Conservation (phyloP, 2,329 filamentous ascomycete genomes). For the Pleoardoris graminearum region DNA sequence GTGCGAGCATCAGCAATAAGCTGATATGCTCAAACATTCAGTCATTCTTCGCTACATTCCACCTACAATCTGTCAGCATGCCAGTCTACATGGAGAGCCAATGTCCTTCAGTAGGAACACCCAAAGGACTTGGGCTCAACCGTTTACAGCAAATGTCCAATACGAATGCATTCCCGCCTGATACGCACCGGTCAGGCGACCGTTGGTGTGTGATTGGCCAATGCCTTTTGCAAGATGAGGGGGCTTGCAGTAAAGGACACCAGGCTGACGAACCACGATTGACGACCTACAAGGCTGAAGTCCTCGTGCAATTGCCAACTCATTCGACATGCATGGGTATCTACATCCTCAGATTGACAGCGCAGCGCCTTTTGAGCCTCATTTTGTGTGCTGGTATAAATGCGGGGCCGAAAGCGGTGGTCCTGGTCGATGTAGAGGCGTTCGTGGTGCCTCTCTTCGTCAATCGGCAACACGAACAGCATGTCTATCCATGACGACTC, state of each 20-base stretch:
- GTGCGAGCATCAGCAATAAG: too few relatives aligned
- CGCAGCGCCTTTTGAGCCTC: slow-evolving; percentile 28
- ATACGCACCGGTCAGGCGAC: slow-evolving; percentile 5
- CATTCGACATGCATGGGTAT: slow-evolving; percentile 26
- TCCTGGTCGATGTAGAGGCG: neutral
- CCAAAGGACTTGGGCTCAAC: neutral
- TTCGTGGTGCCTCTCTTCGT: neutral
- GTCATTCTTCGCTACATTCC: too few relatives aligned
- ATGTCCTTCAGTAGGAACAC: neutral
- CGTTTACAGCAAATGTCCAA: neutral
- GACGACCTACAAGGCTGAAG: slow-evolving; percentile 26
- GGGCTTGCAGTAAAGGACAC: slow-evolving; percentile 1
- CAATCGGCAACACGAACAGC: slow-evolving; percentile 3
- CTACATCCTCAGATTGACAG: slow-evolving; percentile 15
- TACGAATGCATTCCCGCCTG: neutral
- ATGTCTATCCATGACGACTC: slow-evolving; percentile 23
- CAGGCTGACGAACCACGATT: slow-evolving; percentile 22
- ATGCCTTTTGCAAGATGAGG: neutral
- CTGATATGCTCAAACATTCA: too few relatives aligned
- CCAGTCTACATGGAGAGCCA: neutral
- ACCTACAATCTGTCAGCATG: neutral
- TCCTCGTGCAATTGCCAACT: slow-evolving; percentile 24
- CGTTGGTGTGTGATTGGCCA: neutral
- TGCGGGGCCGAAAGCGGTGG: slow-evolving; percentile 5
- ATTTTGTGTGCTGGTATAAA: slow-evolving; percentile 7